Conservation (phyloP, 768 basidiomycete genomes). For the Agrocybe pediades region DNA sequence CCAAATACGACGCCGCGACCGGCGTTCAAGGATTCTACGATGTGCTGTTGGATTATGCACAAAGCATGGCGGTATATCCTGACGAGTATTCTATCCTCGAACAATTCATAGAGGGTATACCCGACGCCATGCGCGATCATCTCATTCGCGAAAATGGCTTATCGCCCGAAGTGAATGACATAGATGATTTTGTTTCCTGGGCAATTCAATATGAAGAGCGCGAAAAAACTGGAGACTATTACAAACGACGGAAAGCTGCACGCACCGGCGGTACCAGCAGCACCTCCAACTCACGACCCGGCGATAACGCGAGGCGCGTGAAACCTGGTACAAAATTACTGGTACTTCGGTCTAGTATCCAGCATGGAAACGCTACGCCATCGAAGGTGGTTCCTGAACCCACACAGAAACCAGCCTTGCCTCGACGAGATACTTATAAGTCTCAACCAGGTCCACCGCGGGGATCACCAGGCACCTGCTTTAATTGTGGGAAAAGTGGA, state of each 20-base stretch:
- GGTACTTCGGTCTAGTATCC: too few species aligned
- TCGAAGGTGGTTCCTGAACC: too few species aligned
- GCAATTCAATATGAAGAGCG: conserved; percentile 4
- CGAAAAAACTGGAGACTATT: background rate
- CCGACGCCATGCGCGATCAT: conserved; percentile 1
- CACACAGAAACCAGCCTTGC: too few species aligned
- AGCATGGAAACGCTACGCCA: too few species aligned
- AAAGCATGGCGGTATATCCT: background rate
- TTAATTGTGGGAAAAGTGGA: conserved; percentile 2
- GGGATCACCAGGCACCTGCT: background rate
- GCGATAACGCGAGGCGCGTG: too few species aligned
- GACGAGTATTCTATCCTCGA: background rate
- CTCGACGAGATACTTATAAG: too few species aligned
- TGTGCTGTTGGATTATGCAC: background rate
- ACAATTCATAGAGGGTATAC: conserved; percentile 1
- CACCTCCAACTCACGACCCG: too few species aligned
- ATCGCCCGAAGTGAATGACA: conserved; percentile 7
- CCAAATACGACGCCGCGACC: background rate
- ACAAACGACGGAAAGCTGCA: too few species aligned
- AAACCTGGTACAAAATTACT: too few species aligned
- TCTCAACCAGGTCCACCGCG: too few species aligned
- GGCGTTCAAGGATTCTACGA: conserved; percentile 2
- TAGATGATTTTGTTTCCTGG: conserved; percentile 6
- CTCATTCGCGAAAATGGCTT: background rate
- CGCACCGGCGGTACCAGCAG: too few species aligned